Conservation (phyloP, 805 yeast species). For the Candida montana region DNA sequence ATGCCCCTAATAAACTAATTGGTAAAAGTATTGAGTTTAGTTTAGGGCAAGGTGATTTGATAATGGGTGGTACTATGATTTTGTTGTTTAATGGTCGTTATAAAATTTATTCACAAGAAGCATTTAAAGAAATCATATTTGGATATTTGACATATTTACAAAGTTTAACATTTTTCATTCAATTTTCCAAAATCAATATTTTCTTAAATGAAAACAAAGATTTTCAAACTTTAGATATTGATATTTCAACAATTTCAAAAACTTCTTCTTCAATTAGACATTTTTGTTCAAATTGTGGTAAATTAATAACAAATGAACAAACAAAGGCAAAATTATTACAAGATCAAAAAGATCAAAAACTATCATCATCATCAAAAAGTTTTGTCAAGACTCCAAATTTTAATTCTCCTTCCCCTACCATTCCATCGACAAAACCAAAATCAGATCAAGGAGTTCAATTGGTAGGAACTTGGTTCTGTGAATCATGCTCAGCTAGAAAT, state of each 20-base stretch:
- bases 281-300: slow-evolving; percentile 57
- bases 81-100: slow-evolving; percentile 44
- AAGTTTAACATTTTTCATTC: slow-evolving; percentile 44
- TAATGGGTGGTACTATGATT: slow-evolving; percentile 53
- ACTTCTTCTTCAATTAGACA: slow-evolving; percentile 39
- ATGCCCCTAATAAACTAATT: slow-evolving; percentile 50
- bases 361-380: slow-evolving; percentile 23
- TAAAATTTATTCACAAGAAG: slow-evolving; percentile 25
- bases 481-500: slow-evolving; percentile 46
- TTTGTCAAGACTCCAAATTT: not conserved
- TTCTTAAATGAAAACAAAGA: slow-evolving; percentile 28
- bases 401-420: too few relatives aligned
- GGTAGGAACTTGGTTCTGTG: slow-evolving; percentile 85
- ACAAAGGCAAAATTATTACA: slow-evolving; percentile 36
- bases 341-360: slow-evolving; percentile 3
- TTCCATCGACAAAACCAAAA: not conserved
- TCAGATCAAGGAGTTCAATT: slow-evolving; percentile 14
- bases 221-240: slow-evolving; percentile 10
- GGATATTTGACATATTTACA: slow-evolving; percentile 51
- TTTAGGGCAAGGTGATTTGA: slow-evolving; percentile 56
- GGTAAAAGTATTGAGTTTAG: slow-evolving; percentile 50
- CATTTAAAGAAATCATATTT: slow-evolving; percentile 51
- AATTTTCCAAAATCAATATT: slow-evolving; percentile 53
- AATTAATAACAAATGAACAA: slow-evolving; percentile 53
- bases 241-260: slow-evolving; percentile 14